A percentile compares a stretch with the other conserved stretches of the same genome.
These are phyloP conservation scores for Chlamydomonas asymmetrica DNA, from an alignment of 139 green algal species.

Conservation along the genomic window DNA sequence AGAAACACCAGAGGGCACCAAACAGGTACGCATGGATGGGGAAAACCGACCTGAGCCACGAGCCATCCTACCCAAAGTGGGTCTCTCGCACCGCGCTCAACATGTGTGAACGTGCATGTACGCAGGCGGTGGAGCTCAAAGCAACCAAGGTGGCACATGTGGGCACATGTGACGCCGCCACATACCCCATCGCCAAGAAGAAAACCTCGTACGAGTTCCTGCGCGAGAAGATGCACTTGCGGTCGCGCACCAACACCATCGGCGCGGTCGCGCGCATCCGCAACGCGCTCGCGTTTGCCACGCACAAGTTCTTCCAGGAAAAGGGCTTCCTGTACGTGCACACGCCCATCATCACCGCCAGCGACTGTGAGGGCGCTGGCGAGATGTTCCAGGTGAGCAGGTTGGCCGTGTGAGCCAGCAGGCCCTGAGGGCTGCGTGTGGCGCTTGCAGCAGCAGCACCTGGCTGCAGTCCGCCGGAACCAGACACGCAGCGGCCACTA, in stretches of 20 bases:
- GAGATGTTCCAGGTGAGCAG: constrained; percentile 97
- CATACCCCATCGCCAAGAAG: constrained; percentile 97
- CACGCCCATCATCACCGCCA: constrained; percentile 94
- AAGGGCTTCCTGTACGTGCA: constrained; percentile 97
- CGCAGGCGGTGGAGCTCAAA: constrained; percentile 84
- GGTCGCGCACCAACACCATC: constrained; percentile 96
- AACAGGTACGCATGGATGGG: constrained; percentile 80
- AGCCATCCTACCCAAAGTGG: too few relatives aligned
- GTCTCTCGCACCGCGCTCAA: too few relatives aligned
- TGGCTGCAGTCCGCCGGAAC: too few relatives aligned
- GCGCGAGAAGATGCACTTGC: constrained; percentile 90
- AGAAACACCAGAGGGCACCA: constrained; percentile 85
- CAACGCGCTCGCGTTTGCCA: constrained; percentile 94
- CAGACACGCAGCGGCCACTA: too few relatives aligned
- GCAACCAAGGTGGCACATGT: constrained; percentile 79
- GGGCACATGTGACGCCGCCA: constrained; percentile 78
- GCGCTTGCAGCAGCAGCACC: too few relatives aligned
- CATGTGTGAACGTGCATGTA: too few relatives aligned
- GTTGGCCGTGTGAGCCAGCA: neutral
- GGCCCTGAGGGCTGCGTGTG: neutral
- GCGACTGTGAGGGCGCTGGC: constrained; percentile 95
- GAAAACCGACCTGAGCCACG: too few relatives aligned
- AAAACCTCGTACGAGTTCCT: constrained; percentile 92
- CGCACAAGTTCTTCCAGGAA: constrained; percentile 73
- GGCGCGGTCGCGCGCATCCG: constrained; percentile 91